Evolutionary conservation across 2,329 filamentous ascomycete species (phyloP), one percentile per base, ranked within the genome.

Genomic region (Penicillium sp.): DNA sequence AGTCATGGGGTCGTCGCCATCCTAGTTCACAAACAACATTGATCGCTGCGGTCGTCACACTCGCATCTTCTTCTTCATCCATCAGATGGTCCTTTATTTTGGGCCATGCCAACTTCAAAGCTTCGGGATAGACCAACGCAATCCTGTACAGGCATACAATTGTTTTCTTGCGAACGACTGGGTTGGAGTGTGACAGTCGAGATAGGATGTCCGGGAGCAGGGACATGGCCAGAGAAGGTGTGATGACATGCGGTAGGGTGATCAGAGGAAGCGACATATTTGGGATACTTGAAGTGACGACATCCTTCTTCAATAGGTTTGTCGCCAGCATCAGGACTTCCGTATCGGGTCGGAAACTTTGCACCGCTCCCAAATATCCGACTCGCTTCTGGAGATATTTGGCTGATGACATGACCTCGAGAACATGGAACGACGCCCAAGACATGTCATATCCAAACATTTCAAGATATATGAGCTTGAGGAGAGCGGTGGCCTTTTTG

Each of bases 361-460:
- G 94, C 29, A 96, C 92, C 8, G 94, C 94, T 13, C 89, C 93
- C 18, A 99, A 81, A 72, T 99, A 99, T 54, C 93, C 94, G 42
- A 97, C 91, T 61, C 93, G 84, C 77, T 99, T 99, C 75, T 97
- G 93, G 63, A 92, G 83, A 73, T 96, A 96, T 72, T 97, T 97
- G 45, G 88, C 82, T 38, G 91, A 96, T 36, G 92, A 96, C 94
- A 99, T 99, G 76, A 99, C 94, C 77, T 99, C 94, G 45, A 99
- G 87, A 48, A 97, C 93, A 72, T 99, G 90, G 77, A 99, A 99
- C 11, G 92, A 92, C 4, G 94, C 94, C 94, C 94, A 99, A 3
- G 93, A 97, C 94, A 99, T 99, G 75, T 97, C 94, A 72, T 97
- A 90, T 13, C 94, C 94, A 64, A 97, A 92, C 94, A 99, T 99